phyloP scores from a whole-genome alignment of 495 filamentous ascomycete genomes.

The Sordaria brevicollis region DNA sequence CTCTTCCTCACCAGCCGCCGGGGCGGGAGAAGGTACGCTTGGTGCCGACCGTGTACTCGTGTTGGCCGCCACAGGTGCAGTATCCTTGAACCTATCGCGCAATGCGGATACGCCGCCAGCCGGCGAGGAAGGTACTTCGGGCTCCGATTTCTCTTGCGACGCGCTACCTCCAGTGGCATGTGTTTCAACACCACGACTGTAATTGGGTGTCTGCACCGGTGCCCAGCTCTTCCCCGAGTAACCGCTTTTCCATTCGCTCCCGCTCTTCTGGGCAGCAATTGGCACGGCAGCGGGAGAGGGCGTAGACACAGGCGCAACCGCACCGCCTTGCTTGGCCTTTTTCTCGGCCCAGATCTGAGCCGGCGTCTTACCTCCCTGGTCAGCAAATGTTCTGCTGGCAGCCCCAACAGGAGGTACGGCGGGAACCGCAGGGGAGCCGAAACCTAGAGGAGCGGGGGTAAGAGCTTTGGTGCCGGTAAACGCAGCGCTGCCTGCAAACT shows the following conservation, averaged over 20 bases:
- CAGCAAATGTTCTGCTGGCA: constrained; percentile 86
- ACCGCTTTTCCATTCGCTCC: constrained; percentile 77
- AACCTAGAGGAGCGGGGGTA: constrained; percentile 55
- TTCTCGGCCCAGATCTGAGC: constrained; percentile 96
- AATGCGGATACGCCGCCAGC: constrained; percentile 56
- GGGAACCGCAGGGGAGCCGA: constrained; percentile 36
- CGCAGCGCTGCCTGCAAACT: constrained; percentile 58
- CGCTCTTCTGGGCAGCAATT: constrained; percentile 56
- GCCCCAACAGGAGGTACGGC: constrained; percentile 54
- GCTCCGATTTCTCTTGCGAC: constrained; percentile 33
- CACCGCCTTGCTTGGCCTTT: constrained; percentile 69
- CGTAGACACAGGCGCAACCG: constrained; percentile 29
- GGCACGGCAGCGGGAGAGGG: constrained; percentile 37
- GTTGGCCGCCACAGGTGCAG: constrained; percentile 48
- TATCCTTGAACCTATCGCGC: constrained; percentile 66
- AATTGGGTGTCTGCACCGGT: constrained; percentile 62
- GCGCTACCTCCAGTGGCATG: constrained; percentile 48
- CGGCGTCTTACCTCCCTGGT: constrained; percentile 90
- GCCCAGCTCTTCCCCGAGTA: constrained; percentile 85
- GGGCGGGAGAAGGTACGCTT: constrained; percentile 15
- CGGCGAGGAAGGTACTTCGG: constrained; percentile 28
- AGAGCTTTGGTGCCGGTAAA: constrained; percentile 86
- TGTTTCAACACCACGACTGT: constrained; percentile 51
- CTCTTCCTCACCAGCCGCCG: constrained; percentile 25
- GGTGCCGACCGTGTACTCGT: constrained; percentile 35